Evolutionary conservation across 345 rosid species (phyloP), one percentile per base, ranked within the genome.

Genomic region (Rhodomyrtus tomentosa): DNA sequence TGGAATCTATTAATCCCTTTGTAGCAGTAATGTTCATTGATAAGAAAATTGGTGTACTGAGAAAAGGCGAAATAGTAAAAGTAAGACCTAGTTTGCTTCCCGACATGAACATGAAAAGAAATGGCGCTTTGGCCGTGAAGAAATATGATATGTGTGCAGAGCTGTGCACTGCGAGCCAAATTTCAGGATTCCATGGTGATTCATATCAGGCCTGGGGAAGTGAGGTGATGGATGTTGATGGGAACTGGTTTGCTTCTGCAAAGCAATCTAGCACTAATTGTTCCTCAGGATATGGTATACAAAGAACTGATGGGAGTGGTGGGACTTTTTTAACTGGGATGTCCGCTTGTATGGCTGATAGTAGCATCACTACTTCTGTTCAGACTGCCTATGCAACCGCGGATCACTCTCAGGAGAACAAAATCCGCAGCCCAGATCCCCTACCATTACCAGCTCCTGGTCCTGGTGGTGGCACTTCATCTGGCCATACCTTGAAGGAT

Each of bases 1-100:
- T 96, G 99, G 99, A 90, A 85, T 86, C 83, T 92, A 55, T 91
- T 96, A 85, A 38, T 87, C 99, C 99, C 85, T 96, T 96, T 90
- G 96, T 96, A 80, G 91, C 88, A 85, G 96, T 85, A 88, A 91
- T 94, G 80, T 94, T 92, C 88, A 88, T 95, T 88, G 90, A 93
- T 68, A 94, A 91, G 90, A 94, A 94, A 93, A 88, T 95, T 85
- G 95, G 94, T 81, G 86, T 88, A 40, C 89, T 96, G 87, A 96
- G 95, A 90, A 96, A 91, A 86, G 98, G 98, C 83, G 91, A 86
- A 56, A 87, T 84, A 38, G 95, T 96, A 82, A 92, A 88, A 91
- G 95, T 90, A 83, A 89, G 89, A 82, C 81, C 86, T 32, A 93
- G 89, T 88, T 85, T 92, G 84, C 83, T 82, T 20, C 40, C 84